A percentile compares a stretch with the other conserved stretches of the same genome.
These are phyloP conservation scores for Candida dajiaensis DNA, from an alignment of 805 yeast genomes.

Conservation along the genomic window DNA sequence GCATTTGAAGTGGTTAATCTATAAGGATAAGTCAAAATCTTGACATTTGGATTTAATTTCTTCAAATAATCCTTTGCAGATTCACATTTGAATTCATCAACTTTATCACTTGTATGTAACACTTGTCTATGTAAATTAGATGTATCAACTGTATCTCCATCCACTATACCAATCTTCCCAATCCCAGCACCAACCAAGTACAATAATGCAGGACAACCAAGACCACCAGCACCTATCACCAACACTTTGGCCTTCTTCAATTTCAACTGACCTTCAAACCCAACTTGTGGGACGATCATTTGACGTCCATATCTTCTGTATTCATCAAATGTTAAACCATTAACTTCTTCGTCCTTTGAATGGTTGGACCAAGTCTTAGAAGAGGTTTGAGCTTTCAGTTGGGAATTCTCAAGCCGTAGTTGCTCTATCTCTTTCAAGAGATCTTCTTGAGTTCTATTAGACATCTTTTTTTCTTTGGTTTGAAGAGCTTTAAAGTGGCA, in stretches of 20 bases:
- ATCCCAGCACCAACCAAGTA: conserved; percentile 87
- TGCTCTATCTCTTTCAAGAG: conserved; percentile 6
- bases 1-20: conserved; percentile 53
- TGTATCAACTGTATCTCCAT: conserved; percentile 75
- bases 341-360: background rate
- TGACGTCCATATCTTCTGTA: conserved; percentile 87
- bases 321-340: conserved; percentile 47
- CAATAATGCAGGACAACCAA: conserved; percentile 86
- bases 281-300: conserved; percentile 80
- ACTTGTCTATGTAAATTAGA: conserved; percentile 91
- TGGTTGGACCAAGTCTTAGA: background rate
- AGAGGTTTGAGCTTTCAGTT: conserved; percentile 4
- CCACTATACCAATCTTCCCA: conserved; percentile 81
- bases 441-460: background rate
- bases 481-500: background rate
- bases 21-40: conserved; percentile 43
- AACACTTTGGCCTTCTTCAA: conserved; percentile 56
- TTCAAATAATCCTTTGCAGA: conserved; percentile 59
- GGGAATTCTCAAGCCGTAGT: conserved; percentile 13
- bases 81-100: conserved; percentile 70
- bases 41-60: conserved; percentile 64
- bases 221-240: conserved; percentile 94
- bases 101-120: conserved; percentile 59
- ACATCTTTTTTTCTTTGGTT: background rate
- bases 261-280: conserved; percentile 45